Percentiles rank a stretch among this genome's conserved stretches.
phyloP scores from a whole-genome alignment of 2,329 filamentous ascomycete genomes.

The Calonectria hawksworthii region DNA sequence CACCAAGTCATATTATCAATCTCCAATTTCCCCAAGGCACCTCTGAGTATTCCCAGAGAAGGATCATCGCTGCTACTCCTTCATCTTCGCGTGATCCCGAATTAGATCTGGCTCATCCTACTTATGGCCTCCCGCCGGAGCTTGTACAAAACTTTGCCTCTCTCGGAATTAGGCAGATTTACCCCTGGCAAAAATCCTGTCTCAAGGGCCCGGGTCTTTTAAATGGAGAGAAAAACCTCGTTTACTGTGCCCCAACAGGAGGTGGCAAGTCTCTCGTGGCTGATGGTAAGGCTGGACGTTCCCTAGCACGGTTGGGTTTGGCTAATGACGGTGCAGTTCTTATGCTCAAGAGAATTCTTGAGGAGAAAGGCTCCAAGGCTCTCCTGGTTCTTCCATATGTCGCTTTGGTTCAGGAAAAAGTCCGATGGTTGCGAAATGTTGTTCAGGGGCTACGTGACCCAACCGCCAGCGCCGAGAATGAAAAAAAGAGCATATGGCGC shows the following conservation, averaged over 20 bases:
- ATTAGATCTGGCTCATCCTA: conserved; percentile 72
- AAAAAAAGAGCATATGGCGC: conserved; percentile 62
- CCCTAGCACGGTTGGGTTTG: not conserved
- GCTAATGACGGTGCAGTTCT: conserved; percentile 62
- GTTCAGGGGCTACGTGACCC: conserved; percentile 70
- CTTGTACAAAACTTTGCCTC: conserved; percentile 75
- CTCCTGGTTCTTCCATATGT: conserved; percentile 83
- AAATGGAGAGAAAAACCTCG: conserved; percentile 75
- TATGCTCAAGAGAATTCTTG: conserved; percentile 79
- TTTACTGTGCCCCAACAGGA: conserved; percentile 85
- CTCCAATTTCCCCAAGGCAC: conserved; percentile 43
- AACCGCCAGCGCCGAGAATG: conserved; percentile 50
- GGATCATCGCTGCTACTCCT: conserved; percentile 66
- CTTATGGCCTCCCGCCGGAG: conserved; percentile 72
- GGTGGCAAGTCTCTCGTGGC: conserved; percentile 84
- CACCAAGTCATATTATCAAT: conserved; percentile 63
- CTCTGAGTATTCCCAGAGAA: conserved; percentile 72
- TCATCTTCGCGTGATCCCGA: conserved; percentile 65
- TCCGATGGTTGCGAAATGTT: conserved; percentile 78
- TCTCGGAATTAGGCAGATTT: conserved; percentile 80
- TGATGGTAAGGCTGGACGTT: conserved; percentile 56
- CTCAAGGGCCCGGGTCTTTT: conserved; percentile 77
- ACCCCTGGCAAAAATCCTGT: conserved; percentile 85
- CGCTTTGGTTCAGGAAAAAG: conserved; percentile 84
- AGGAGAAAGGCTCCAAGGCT: conserved; percentile 74